Conservation (phyloP, 495 filamentous ascomycete species). For the Xylaria palmicola region DNA sequence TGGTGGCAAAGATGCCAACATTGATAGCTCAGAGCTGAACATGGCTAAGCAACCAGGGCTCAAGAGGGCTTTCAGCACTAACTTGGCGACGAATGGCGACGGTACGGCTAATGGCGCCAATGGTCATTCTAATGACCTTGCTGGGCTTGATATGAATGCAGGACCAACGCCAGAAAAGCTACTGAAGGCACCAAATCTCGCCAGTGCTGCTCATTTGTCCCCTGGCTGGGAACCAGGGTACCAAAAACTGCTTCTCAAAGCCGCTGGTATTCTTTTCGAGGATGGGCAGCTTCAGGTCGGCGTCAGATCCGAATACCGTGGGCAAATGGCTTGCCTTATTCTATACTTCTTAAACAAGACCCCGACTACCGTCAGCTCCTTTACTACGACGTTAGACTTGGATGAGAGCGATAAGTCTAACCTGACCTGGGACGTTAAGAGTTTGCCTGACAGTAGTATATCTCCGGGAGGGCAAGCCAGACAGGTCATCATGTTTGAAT, state of each 20-base stretch:
- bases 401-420: slow-evolving; percentile 66
- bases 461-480: slow-evolving; percentile 74
- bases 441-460: slow-evolving; percentile 81
- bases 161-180: slow-evolving; percentile 55
- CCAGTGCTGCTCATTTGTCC: slow-evolving; percentile 86
- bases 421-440: slow-evolving; percentile 80
- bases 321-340: slow-evolving; percentile 90
- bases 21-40: slow-evolving; percentile 73
- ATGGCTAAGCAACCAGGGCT: slow-evolving; percentile 79
- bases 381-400: slow-evolving; percentile 88
- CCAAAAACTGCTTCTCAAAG: slow-evolving; percentile 72
- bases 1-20: slow-evolving; percentile 88
- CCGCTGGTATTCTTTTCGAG: slow-evolving; percentile 90
- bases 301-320: slow-evolving; percentile 89
- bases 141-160: slow-evolving; percentile 72
- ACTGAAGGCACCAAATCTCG: slow-evolving; percentile 74
- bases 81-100: slow-evolving; percentile 54
- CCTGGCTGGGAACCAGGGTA: slow-evolving; percentile 95
- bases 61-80: slow-evolving; percentile 76
- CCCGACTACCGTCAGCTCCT: slow-evolving; percentile 73
- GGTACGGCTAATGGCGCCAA: slow-evolving; percentile 58
- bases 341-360: slow-evolving; percentile 95
- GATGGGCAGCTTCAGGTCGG: slow-evolving; percentile 93
- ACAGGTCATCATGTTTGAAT: slow-evolving; percentile 91
- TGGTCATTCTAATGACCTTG: slow-evolving; percentile 64